phyloP scores from a whole-genome alignment of 2,329 filamentous ascomycete species.

The Trichophaea hybrida region DNA sequence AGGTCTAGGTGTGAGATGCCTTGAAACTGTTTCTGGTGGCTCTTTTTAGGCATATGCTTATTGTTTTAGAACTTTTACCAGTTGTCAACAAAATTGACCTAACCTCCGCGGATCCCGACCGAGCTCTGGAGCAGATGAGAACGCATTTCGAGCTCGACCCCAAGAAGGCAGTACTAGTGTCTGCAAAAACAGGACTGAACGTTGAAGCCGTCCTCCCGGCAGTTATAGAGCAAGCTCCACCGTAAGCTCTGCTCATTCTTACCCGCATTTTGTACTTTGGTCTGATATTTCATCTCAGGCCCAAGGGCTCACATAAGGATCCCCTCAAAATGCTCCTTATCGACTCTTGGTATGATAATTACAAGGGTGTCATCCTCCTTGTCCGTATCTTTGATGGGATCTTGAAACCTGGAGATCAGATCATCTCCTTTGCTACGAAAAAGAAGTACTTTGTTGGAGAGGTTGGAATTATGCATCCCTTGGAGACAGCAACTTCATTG shows the following conservation, averaged over 20 bases:
- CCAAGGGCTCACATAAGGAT: slow-evolving; percentile 55
- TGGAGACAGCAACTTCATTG: slow-evolving; percentile 63
- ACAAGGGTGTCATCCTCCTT: slow-evolving; percentile 81
- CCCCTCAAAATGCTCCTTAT: slow-evolving; percentile 76
- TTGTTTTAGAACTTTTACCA: slow-evolving; percentile 51
- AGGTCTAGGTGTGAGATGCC: slow-evolving; percentile 39
- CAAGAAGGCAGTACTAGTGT: slow-evolving; percentile 60
- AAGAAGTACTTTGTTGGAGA: slow-evolving; percentile 87
- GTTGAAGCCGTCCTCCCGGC: slow-evolving; percentile 69
- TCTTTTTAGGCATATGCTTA: too few species aligned
- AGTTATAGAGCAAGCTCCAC: slow-evolving; percentile 72
- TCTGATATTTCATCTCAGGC: slow-evolving; percentile 32
- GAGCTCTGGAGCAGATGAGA: slow-evolving; percentile 74
- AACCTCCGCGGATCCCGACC: slow-evolving; percentile 69
- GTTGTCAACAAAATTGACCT: slow-evolving; percentile 97
- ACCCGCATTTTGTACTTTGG: neutral
- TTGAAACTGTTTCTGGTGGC: too few species aligned
- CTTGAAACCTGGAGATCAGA: slow-evolving; percentile 64
- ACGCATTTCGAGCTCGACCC: slow-evolving; percentile 78
- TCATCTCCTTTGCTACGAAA: slow-evolving; percentile 79
- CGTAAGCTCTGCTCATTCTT: slow-evolving; percentile 27
- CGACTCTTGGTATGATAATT: slow-evolving; percentile 96
- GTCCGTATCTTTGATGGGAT: slow-evolving; percentile 84
- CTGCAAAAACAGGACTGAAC: slow-evolving; percentile 85
- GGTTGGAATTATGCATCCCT: slow-evolving; percentile 90